Conservation (phyloP, 139 green algal genomes). For the Pseudopediastrum boryanum region DNA sequence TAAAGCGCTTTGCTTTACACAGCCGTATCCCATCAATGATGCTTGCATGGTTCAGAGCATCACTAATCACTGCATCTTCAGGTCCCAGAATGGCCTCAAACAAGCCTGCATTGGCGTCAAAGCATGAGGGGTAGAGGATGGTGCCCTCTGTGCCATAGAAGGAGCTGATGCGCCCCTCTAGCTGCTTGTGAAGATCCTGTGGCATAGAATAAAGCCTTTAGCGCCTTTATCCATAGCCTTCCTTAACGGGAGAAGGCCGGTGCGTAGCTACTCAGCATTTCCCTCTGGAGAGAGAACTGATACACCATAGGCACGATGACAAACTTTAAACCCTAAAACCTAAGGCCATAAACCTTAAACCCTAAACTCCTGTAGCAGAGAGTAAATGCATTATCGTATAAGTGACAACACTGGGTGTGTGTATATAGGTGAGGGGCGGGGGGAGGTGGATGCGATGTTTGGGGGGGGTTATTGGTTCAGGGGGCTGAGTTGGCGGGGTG, state of each 20-base stretch:
- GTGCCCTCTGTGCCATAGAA: constrained; percentile 68
- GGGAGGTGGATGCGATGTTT: no score
- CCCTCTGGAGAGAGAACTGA: no score
- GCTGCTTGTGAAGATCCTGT: constrained; percentile 70
- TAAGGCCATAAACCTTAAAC: background rate
- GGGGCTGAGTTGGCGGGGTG: no score
- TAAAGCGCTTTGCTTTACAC: constrained; percentile 59
- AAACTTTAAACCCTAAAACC: background rate
- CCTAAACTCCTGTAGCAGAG: background rate
- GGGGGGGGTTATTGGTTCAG: no score
- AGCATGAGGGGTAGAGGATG: constrained; percentile 76
- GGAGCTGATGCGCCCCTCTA: constrained; percentile 61
- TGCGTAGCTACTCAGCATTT: background rate
- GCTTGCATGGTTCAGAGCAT: constrained; percentile 77
- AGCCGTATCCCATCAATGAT: constrained; percentile 84
- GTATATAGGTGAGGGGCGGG: no score
- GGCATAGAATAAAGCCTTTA: no score
- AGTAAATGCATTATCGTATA: background rate
- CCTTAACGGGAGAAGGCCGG: no score
- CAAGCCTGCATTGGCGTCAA: constrained; percentile 76
- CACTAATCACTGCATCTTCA: constrained; percentile 70
- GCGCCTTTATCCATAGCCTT: background rate
- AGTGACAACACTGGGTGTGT: no score
- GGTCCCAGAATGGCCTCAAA: constrained; percentile 72
- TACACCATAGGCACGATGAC: no score